Percentiles rank a stretch among this genome's conserved stretches.
Evolutionary conservation across 1,284 basidiomycete genomes (phyloP).

Genomic region (Cutaneotrichosporon sp.): DNA sequence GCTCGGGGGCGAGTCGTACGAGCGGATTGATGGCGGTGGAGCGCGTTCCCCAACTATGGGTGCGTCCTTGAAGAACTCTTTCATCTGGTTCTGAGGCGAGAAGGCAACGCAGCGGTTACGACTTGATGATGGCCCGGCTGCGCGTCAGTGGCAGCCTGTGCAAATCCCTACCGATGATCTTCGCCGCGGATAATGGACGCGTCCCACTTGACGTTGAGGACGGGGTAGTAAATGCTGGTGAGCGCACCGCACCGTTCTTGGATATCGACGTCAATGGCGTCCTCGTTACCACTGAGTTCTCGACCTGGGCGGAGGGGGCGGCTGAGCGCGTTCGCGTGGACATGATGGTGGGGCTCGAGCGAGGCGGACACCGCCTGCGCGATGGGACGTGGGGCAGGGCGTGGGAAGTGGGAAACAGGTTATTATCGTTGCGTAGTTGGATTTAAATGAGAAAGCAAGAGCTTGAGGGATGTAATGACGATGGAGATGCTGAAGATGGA

Average conservation of each 20-base stretch:
- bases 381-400: no score
- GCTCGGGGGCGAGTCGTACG: background rate
- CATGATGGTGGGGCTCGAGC: no score
- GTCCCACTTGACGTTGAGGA: background rate
- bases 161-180: slow-evolving; percentile 4
- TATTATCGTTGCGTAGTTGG: no score
- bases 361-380: no score
- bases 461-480: no score
- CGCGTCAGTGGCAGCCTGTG: background rate
- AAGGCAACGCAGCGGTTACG: slow-evolving; percentile 26
- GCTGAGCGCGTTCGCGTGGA: no score
- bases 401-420: no score
- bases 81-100: slow-evolving; percentile 34
- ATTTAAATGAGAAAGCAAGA: no score
- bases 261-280: background rate
- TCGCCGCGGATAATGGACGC: slow-evolving; percentile 8
- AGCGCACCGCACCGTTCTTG: background rate
- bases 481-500: no score
- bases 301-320: no score
- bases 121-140: background rate
- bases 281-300: no score
- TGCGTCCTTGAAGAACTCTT: slow-evolving; percentile 34
- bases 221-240: background rate
- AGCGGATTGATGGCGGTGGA: slow-evolving; percentile 3
- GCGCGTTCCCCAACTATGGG: slow-evolving; percentile 21